phyloP scores from a whole-genome alignment of 192 early-diverging fungal species.

The Gonapodya sp. region DNA sequence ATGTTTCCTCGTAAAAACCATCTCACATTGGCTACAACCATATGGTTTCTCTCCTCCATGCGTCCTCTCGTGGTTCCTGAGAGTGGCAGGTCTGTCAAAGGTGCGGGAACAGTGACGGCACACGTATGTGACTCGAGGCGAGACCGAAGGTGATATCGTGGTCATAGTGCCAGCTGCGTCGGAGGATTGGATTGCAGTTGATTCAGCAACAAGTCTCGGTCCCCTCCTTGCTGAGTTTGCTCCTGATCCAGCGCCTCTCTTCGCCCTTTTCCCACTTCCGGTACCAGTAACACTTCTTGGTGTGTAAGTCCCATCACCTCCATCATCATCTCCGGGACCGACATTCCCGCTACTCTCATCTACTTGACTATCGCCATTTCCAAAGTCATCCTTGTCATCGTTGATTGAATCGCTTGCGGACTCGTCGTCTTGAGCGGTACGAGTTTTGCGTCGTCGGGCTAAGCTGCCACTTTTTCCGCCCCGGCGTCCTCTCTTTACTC shows the following conservation, averaged over 20 bases:
- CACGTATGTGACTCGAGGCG: not conserved
- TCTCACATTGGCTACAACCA: not conserved
- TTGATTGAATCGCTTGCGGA: not conserved
- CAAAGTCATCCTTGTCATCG: not conserved
- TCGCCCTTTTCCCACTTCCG: not conserved
- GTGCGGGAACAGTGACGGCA: not conserved
- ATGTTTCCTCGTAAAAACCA: conserved; percentile 6
- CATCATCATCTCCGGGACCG: not conserved
- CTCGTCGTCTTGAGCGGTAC: no score
- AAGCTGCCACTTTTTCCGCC: no score
- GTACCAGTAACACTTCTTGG: not conserved
- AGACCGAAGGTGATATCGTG: no score
- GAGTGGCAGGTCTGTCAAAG: not conserved
- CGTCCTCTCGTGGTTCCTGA: not conserved
- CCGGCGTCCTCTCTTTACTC: no score
- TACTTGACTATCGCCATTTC: not conserved
- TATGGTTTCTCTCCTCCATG: not conserved
- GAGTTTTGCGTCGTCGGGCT: no score
- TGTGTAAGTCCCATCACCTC: not conserved
- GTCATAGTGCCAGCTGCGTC: no score
- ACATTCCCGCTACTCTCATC: not conserved
- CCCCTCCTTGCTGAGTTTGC: no score
- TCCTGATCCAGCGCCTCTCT: not conserved
- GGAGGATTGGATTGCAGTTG: no score
- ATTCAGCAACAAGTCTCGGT: no score